A percentile compares a stretch with the other conserved stretches of the same genome.
Conservation (phyloP, 164 flowering plant genomes). For the Amborella trichopoda region DNA sequence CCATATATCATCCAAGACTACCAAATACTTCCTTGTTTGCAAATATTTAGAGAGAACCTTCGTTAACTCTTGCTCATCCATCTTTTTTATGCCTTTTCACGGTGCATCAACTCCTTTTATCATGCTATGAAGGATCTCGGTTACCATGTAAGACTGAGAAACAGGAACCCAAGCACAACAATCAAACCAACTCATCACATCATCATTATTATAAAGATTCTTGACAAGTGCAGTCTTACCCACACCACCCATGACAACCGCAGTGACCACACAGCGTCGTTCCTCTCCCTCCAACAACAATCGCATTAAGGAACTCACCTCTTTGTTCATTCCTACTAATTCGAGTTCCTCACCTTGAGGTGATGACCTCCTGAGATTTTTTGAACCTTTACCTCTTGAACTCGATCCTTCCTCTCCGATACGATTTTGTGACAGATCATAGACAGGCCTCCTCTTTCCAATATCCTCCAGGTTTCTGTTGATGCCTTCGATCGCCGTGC, state of each 20-base stretch:
- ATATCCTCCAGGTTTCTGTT: slow-evolving; percentile 1
- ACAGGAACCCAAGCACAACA: slow-evolving; percentile 4
- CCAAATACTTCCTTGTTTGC: too few species aligned
- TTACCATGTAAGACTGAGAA: too few species aligned
- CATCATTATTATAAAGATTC: background rate
- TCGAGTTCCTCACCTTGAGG: background rate
- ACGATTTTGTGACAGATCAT: background rate
- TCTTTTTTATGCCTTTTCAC: slow-evolving; percentile 1
- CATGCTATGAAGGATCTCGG: background rate
- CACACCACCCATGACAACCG: slow-evolving; percentile 5
- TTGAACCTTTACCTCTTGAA: too few species aligned
- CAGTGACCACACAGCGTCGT: too few species aligned
- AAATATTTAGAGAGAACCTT: too few species aligned
- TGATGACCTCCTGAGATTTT: background rate
- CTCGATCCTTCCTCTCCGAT: background rate
- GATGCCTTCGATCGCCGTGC: slow-evolving; percentile 2
- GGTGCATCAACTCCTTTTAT: background rate
- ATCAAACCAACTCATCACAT: slow-evolving; percentile 3
- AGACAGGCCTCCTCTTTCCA: background rate
- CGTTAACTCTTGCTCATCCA: background rate
- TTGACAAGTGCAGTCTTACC: slow-evolving; percentile 9
- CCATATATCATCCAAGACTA: slow-evolving; percentile 8
- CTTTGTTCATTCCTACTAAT: slow-evolving; percentile 3
- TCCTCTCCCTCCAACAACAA: background rate
- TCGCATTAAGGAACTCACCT: background rate